Base-by-base conservation (phyloP, 2,329 filamentous ascomycete species). In the Phaeoacremonium minimum region DNA sequence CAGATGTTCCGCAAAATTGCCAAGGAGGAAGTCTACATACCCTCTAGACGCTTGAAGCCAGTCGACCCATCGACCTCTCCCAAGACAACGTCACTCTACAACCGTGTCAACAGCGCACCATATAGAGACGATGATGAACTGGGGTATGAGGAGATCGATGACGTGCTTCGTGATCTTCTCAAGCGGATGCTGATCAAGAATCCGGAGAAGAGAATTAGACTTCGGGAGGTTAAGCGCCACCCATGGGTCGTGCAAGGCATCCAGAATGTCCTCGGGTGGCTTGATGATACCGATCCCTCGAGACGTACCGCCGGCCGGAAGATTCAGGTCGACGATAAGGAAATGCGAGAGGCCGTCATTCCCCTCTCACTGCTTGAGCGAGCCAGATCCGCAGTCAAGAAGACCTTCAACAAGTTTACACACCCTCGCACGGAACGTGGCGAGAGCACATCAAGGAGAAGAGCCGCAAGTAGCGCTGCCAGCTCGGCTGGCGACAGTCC, bases 191-290 rank as follows among this genome's bases (percentile, higher is more conserved):
- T 98, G 40, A 83, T 77, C 48, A 98, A 97, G 63, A 88, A 97
- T 53, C 90, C 91, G 1, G 75, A 85, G 18, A 83, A 90, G 61
- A 82, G 93, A 28, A 96, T 98, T 51, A 85, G 87, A 7, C 69
- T 98, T 35, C 81, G 83, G 42, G 91, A 96, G 50, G 91, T 97
- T 51, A 97, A 97, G 60, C 83, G 86, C 42, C 93, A 98, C 55
- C 83, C 84, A 5, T 98, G 93, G 93, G 84, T 97, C 13, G 71
- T 91, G 2, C 71, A 83, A 40, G 89, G 85, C 45, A 77, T 97
- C 31, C 66, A 77, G 20, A 83, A 95, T 48, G 77, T 83, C 26
- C 67, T 78, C 19, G 71, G 74, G 8, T 98, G 93, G 93, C 77
- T 96, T n/a, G 88, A 95, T 49, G 88, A 95, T 45, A 95, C 90